Evolutionary conservation across 208 protist species (phyloP), one percentile per base, ranked within the genome.

Genomic region (Wallacemonas collosoma): DNA sequence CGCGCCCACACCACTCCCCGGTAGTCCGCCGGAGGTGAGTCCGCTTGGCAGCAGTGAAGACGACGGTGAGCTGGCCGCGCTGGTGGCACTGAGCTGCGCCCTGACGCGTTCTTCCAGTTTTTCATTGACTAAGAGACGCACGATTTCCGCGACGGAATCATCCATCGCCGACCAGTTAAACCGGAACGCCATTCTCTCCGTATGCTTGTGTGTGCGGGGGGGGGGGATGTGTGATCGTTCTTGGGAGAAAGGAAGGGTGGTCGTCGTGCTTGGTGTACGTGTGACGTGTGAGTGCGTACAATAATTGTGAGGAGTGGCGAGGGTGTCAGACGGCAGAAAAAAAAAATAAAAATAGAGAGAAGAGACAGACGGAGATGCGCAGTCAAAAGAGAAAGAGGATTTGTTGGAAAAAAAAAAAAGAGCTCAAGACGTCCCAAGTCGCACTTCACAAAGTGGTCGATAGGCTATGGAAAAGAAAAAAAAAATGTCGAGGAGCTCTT

Each of bases 151-250:
- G 14, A 83, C 81, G 15, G 86, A 93, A 43, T 89, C 82, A 71
- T 95, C 91, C 5, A 95, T 63, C 3, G 79, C 65, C 15, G 75
- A 72, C 91, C 91, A 95, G 68, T 93, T 88, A 63, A 95, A 92
- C 45, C 76, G 71, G 53, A 89, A 83, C 14, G 76, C 82, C 81
- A 89, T 84, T 5, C 44, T 63, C 39, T 55, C 2, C 53, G 53
- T 36, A 55, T 51, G 41, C 8, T 48, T 38, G 53, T 39, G 12
- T 48, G 57, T 68, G 26, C 43, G 51, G 63, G 38, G 36, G 43
- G 43, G 44, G 57, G 5, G 57, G 38, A 40, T 38, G 57, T 63
- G 57, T 44, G 57, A 36, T n/a, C 15, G 57, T 45, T 4, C n/a
- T n/a, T 44, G n/a, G 14, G 53, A 57, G 1, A 35, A 63, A 26